Evolutionary conservation across 805 yeast species (phyloP), one percentile per base, ranked within the genome.

Genomic region (Zygotorulaspora danielsina): DNA sequence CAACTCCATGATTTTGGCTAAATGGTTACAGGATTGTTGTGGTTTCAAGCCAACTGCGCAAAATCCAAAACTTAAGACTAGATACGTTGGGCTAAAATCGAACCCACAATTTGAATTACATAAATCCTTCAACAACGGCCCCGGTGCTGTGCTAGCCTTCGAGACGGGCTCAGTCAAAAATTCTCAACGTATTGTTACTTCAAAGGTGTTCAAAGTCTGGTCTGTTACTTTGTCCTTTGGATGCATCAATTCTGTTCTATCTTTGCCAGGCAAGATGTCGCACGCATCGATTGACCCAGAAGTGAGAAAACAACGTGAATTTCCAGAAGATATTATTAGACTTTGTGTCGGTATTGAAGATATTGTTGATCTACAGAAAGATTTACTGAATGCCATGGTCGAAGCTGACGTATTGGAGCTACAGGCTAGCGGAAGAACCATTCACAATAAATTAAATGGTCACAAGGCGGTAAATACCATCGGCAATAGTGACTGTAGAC

Each of bases 241-340:
- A 16, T 84, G 95, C 61, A 96, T 90, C 45, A 86, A 87, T 69
- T 84, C 95, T 12, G 72, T 89, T 57, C 86, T 89, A 42, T 86
- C 96, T 27, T 76, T 89, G 80, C 97, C 97, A 11, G 86, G 97
- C 63, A 76, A 77, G 63, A 89, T 89, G 97, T 85, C 96, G 5
- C 97, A 89, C 59, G 97, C 97, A n/a, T 82, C 96, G 2, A 89
- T 89, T 46, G 96, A 88, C 52, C 82, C 88, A 18, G 78, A 84
- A 56, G 80, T 86, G 3, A 78, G 97, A 63, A 80, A 79, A 34
- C 94, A 84, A 61, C 78, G 97, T 61, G 87, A 80, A 32, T 79
- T 89, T 66, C 96, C 96, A 2, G 97, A 89, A 63, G 97, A 90
- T 59, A 71, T 89, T 56, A 79, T 89, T 51, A 74, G 97, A 55